phyloP scores from a whole-genome alignment of 768 basidiomycete genomes.

The Russula emetica region DNA sequence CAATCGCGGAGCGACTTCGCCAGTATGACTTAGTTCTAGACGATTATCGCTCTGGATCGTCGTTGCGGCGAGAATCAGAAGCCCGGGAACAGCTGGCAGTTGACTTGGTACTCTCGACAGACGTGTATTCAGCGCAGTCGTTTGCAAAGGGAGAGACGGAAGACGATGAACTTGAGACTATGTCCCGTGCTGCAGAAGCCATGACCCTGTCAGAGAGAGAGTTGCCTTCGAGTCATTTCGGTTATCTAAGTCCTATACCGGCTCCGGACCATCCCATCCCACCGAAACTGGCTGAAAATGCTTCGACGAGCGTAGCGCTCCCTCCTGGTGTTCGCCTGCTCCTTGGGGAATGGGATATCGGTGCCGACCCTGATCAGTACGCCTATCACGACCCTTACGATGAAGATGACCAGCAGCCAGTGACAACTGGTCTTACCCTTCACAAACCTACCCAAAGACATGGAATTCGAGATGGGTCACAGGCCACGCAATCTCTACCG shows the following conservation, averaged over 20 bases:
- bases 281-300: not conserved
- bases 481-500: not conserved
- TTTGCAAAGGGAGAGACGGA: constrained; percentile 34
- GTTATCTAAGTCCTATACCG: constrained; percentile 52
- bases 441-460: too few relatives aligned
- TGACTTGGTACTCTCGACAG: constrained; percentile 57
- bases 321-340: constrained; percentile 59
- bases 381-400: constrained; percentile 55
- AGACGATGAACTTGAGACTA: constrained; percentile 45
- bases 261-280: constrained; percentile 33
- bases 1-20: constrained; percentile 40
- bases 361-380: constrained; percentile 48
- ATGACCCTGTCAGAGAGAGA: constrained; percentile 49
- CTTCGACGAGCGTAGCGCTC: not conserved
- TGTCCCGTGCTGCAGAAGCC: constrained; percentile 48
- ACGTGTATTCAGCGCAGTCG: constrained; percentile 50
- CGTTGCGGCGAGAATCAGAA: constrained; percentile 46
- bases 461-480: not conserved
- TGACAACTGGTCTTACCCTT: too few relatives aligned
- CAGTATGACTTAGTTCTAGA: constrained; percentile 43
- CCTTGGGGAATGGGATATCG: constrained; percentile 64
- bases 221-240: constrained; percentile 57
- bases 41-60: constrained; percentile 38
- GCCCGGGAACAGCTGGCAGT: constrained; percentile 59
- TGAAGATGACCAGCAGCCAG: constrained; percentile 7